Percentiles rank a stretch among this genome's conserved stretches.
Conservation (phyloP, 75 land plant species). For the Picea glauca region DNA sequence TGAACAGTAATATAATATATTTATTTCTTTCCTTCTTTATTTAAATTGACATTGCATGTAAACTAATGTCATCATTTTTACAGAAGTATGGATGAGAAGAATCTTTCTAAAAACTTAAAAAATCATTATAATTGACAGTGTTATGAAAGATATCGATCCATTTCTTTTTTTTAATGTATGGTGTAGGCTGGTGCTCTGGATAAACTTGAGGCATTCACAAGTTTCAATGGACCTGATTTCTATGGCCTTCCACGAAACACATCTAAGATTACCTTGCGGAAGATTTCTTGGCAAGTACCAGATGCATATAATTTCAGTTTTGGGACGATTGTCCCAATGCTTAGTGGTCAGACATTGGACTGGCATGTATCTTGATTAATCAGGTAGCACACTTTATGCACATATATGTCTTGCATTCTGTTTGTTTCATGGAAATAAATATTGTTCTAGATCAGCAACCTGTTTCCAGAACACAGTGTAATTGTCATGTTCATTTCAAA, state of each 20-base stretch:
- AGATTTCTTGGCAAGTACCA: constrained; percentile 74
- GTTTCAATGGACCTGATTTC: constrained; percentile 98
- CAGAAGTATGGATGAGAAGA: not conserved
- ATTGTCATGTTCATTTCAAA: too few species aligned
- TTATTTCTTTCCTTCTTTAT: not conserved
- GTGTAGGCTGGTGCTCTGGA: constrained; percentile 80
- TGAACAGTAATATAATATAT: too few species aligned
- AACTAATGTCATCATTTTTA: not conserved
- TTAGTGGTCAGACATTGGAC: constrained; percentile 75
- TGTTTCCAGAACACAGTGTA: too few species aligned
- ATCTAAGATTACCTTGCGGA: constrained; percentile 57
- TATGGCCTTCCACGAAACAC: constrained; percentile 86
- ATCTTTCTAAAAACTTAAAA: not conserved
- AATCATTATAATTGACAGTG: too few species aligned
- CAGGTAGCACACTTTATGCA: not conserved
- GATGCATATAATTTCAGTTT: constrained; percentile 52
- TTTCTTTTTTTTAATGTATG: constrained; percentile 3
- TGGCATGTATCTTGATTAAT: constrained; percentile 34
- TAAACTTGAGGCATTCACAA: constrained; percentile 89
- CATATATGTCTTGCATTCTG: too few species aligned
- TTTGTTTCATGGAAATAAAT: too few species aligned
- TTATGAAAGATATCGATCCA: not conserved
- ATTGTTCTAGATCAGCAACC: too few species aligned
- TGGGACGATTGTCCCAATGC: constrained; percentile 88
- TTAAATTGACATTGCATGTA: not conserved